Evolutionary conservation across 208 protist genomes (phyloP).

Genomic region (Wallacemonas sp.): DNA sequence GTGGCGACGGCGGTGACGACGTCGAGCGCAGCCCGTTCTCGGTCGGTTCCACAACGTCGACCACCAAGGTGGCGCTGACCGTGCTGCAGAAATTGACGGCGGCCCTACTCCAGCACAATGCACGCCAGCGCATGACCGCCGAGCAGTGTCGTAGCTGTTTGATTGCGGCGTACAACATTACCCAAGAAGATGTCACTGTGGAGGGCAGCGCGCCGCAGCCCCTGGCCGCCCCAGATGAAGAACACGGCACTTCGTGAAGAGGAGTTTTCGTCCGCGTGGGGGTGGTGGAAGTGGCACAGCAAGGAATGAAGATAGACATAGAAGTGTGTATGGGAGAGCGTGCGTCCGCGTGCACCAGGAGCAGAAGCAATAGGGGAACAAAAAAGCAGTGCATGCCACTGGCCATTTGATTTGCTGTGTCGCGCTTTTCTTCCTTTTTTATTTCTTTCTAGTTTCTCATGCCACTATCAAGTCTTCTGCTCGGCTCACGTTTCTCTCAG

Average conservation of each 20-base stretch:
- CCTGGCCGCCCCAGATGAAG: background rate
- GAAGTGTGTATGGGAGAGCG: too few species aligned
- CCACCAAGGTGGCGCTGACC: slow-evolving; percentile 17
- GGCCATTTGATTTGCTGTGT: too few species aligned
- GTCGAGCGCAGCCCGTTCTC: slow-evolving; percentile 1
- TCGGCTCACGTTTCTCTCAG: background rate
- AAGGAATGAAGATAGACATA: background rate
- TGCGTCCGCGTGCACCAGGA: too few species aligned
- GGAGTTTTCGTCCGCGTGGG: too few species aligned
- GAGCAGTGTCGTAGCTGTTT: slow-evolving; percentile 53
- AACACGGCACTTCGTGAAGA: background rate
- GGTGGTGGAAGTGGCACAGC: background rate
- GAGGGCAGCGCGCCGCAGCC: background rate
- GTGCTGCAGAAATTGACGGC: slow-evolving; percentile 56
- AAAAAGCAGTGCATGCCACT: too few species aligned
- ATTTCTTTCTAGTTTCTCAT: slow-evolving; percentile 6
- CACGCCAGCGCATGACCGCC: slow-evolving; percentile 61
- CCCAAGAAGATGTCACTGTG: slow-evolving; percentile 19
- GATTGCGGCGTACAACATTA: slow-evolving; percentile 46
- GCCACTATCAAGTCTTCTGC: too few species aligned
- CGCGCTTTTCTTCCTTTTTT: background rate
- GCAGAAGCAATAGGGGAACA: too few species aligned
- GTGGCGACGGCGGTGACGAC: background rate
- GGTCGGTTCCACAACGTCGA: background rate
- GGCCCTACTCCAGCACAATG: slow-evolving; percentile 44